Evolutionary conservation across 768 basidiomycete species (phyloP).

Genomic region (Rhodosporidiobolus odoratus): DNA sequence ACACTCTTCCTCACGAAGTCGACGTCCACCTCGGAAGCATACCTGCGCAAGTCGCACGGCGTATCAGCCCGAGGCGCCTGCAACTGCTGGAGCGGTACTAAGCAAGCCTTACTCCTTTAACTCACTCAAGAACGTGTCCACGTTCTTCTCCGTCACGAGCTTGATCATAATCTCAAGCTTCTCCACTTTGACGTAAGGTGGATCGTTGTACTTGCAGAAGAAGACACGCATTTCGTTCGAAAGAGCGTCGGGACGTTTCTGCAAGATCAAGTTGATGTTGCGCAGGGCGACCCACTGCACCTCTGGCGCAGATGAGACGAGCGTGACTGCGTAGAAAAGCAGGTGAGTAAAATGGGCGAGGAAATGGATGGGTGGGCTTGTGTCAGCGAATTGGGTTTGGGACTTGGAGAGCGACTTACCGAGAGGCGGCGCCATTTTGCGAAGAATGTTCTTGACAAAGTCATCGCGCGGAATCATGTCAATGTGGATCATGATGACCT

Average conservation of each 20-base stretch:
- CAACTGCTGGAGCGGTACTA: not conserved
- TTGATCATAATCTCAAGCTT: constrained; percentile 98
- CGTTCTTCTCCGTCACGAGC: constrained; percentile 81
- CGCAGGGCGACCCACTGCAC: constrained; percentile 97
- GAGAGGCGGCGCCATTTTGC: constrained; percentile 93
- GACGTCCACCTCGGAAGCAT: constrained; percentile 94
- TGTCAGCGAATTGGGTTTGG: too few species aligned
- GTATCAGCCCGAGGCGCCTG: not conserved
- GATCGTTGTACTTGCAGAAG: constrained; percentile 99
- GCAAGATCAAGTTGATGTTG: constrained; percentile 91
- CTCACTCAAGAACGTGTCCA: constrained; percentile 89
- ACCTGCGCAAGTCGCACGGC: constrained; percentile 52
- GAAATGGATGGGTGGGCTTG: constrained; percentile 44
- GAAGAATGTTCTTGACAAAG: constrained; percentile 71
- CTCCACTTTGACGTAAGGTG: constrained; percentile 96
- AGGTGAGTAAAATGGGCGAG: not conserved
- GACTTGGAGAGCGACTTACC: constrained; percentile 46
- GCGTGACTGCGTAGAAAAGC: constrained; percentile 58
- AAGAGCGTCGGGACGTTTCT: constrained; percentile 83
- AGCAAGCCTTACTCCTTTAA: constrained; percentile 76
- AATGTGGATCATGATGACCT: constrained; percentile 99
- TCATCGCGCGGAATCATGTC: constrained; percentile 73
- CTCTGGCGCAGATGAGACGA: constrained; percentile 92
- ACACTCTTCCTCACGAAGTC: constrained; percentile 94
- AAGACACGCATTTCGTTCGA: constrained; percentile 97